Evolutionary conservation across 306 rosid species (phyloP), one percentile per base, ranked within the genome.

Genomic region (Canavalia gladiata): DNA sequence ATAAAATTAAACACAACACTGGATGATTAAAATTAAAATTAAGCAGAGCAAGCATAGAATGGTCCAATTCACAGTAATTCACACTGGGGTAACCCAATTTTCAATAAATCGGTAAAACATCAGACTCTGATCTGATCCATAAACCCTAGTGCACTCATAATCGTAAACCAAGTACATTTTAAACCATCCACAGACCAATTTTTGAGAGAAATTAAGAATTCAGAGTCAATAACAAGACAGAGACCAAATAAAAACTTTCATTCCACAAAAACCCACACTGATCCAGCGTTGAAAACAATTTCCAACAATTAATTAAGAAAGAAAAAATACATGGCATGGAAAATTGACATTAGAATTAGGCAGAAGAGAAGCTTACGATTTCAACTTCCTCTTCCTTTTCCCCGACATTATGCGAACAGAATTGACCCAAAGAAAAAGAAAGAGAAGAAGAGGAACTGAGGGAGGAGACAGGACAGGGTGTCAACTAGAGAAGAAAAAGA

Each of bases 381-480:
- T 93, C 81, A 88, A 76, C 84, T 83, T 90, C 81, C 89, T 80
- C 66, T 80, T 90, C 85, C 78, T 90, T 82, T 84, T 90, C 65
- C 94, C 89, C 6, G 90, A 79, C 97, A 93, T 91, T 33, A 34
- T 49, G 46, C 46, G 68, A 69, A 77, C 18, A 68, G 8, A 84
- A 57, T 18, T 63, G 49, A 2, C 3, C 6, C n/a, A 74, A 52
- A 6, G 81, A 68, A 60, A 81, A 50, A 11, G 43, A 74, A 82
- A 72, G 84, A 73, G 72, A 77, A 18, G 25, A 3, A 18, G 66
- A 41, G 82, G 28, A 33, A 75, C 1, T 34, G 34, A 12, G 3
- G 28, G 47, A 58, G 57, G 50, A 46, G 52, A 58, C 9, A 50
- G 55, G n/a, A 49, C 8, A 43, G 76, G 43, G 42, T 39, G 2